Percentiles rank a stretch among this genome's conserved stretches.
Conservation (phyloP, 257 asterid species). For the Lantana camara region DNA sequence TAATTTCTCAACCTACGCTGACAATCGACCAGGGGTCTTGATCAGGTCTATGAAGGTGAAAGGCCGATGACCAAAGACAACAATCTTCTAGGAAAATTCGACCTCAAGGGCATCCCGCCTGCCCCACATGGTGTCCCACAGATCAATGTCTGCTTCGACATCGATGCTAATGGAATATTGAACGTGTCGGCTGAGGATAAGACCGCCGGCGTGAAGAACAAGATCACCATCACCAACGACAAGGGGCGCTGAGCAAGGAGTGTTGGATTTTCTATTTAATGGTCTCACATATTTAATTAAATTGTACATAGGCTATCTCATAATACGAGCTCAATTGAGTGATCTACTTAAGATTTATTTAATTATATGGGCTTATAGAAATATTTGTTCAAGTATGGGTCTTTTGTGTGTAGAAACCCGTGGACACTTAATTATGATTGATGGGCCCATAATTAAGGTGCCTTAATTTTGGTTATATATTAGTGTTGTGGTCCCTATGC, state of each 20-base stretch:
- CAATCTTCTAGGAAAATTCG: constrained; percentile 60
- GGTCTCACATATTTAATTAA: too few relatives aligned
- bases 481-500: too few relatives aligned
- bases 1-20: constrained; percentile 53
- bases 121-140: constrained; percentile 58
- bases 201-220: constrained; percentile 54
- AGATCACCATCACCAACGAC: constrained; percentile 53
- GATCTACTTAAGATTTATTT: too few relatives aligned
- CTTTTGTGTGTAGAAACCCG: too few relatives aligned
- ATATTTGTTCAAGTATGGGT: too few relatives aligned
- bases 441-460: too few relatives aligned
- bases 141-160: constrained; percentile 56
- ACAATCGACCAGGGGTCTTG: constrained; percentile 55
- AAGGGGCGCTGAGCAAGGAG: constrained; percentile 57
- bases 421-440: too few relatives aligned
- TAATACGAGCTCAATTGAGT: too few relatives aligned
- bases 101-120: constrained; percentile 55
- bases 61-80: constrained; percentile 61
- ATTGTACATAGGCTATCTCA: too few relatives aligned
- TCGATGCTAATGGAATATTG: constrained; percentile 53
- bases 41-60: constrained; percentile 65
- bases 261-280: too few relatives aligned
- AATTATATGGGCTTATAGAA: too few relatives aligned
- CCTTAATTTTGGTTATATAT: too few relatives aligned
- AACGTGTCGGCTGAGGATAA: constrained; percentile 61